Evolutionary conservation across 2,329 filamentous ascomycete genomes (phyloP).

Genomic region (Fusarium sp.): DNA sequence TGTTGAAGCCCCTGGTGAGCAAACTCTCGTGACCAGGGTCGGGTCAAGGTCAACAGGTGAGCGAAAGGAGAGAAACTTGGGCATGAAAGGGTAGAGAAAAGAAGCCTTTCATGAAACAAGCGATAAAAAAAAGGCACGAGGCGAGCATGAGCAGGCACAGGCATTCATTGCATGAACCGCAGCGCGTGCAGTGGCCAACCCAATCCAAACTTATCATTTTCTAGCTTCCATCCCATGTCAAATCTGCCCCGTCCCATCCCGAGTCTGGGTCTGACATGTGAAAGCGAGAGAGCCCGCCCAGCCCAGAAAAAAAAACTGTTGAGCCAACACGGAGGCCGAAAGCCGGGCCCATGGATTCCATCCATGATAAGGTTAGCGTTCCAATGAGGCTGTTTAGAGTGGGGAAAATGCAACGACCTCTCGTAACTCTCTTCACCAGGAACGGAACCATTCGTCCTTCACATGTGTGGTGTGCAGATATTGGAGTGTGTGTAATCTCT

Average conservation of each 20-base stretch:
- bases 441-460: neutral
- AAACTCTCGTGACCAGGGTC: neutral
- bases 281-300: slow-evolving; percentile 20
- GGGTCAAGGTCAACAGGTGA: neutral
- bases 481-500: neutral
- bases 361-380: slow-evolving; percentile 33
- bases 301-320: slow-evolving; percentile 30
- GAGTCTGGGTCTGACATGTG: slow-evolving; percentile 41
- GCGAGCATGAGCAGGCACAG: neutral
- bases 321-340: slow-evolving; percentile 15
- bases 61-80: neutral
- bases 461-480: neutral
- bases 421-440: slow-evolving; percentile 15
- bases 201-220: slow-evolving; percentile 20
- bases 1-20: neutral
- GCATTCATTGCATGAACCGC: neutral
- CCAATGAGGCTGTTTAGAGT: slow-evolving; percentile 31
- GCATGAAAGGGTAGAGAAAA: neutral
- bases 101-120: slow-evolving; percentile 6
- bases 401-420: slow-evolving; percentile 23
- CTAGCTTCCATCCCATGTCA: slow-evolving; percentile 12
- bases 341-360: slow-evolving; percentile 12
- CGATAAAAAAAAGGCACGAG: slow-evolving; percentile 30
- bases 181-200: neutral
- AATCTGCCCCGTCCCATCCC: slow-evolving; percentile 7